These are phyloP conservation scores for Conticribra weissflogii DNA, from an alignment of 108 stramenopile species.

Conservation along the genomic window DNA sequence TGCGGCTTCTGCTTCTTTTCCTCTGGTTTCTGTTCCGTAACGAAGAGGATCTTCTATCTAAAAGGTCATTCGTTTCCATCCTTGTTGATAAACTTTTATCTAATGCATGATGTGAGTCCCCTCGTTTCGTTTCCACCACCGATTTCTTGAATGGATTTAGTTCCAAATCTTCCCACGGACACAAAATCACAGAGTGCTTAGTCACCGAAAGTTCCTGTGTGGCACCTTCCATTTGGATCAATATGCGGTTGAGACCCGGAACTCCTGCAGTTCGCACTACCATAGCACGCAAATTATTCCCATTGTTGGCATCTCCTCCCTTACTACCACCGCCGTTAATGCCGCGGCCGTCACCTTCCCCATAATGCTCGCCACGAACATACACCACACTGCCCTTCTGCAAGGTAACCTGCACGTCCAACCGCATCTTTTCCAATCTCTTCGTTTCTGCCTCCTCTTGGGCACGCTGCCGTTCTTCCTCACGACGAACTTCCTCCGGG, in stretches of 20 bases:
- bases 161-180: constrained; percentile 68
- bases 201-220: constrained; percentile 55
- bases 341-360: background rate
- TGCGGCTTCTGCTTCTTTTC: background rate
- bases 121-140: background rate
- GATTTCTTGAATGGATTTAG: constrained; percentile 58
- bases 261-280: constrained; percentile 73
- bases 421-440: constrained; percentile 32
- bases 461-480: constrained; percentile 58
- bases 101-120: too few relatives aligned
- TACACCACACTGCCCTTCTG: constrained; percentile 82
- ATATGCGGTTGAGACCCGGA: constrained; percentile 83
- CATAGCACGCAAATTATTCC: too few relatives aligned
- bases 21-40: background rate
- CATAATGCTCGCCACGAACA: constrained; percentile 16
- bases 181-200: constrained; percentile 57
- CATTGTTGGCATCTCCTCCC: too few relatives aligned
- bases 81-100: too few relatives aligned
- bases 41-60: too few relatives aligned
- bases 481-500: constrained; percentile 72
- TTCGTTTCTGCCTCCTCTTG: constrained; percentile 50
- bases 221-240: constrained; percentile 70
- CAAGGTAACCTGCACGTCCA: constrained; percentile 77
- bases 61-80: too few relatives aligned
- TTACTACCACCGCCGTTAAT: constrained; percentile 1